A percentile compares a stretch with the other conserved stretches of the same genome.
Conservation (phyloP, 2,329 filamentous ascomycete genomes). For the Alternaria sp. region DNA sequence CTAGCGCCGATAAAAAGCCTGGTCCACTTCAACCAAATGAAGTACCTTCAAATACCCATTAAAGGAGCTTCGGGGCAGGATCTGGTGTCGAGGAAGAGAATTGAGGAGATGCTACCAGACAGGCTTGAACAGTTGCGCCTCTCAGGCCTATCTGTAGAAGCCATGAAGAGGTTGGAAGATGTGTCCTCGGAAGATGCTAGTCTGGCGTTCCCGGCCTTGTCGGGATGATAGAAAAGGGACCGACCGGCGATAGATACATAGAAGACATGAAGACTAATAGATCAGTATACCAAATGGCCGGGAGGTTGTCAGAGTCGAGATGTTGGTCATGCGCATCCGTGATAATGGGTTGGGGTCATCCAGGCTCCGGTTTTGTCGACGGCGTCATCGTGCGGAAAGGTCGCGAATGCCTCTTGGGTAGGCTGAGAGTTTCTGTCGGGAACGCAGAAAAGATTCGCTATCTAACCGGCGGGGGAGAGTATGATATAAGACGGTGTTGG, state of each 20-base stretch:
- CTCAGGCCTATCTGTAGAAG: background rate
- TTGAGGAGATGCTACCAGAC: background rate
- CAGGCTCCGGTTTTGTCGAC: background rate
- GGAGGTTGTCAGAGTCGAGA: background rate
- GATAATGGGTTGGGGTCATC: background rate
- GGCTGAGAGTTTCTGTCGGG: background rate
- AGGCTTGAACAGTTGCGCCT: background rate
- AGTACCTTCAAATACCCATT: background rate
- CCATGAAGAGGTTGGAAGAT: background rate
- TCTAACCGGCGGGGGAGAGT: background rate
- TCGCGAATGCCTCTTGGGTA: background rate
- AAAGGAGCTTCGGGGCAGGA: background rate
- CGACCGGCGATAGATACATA: background rate
- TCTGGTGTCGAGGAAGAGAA: background rate
- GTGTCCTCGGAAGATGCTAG: background rate
- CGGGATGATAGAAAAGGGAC: background rate
- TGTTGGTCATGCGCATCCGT: background rate
- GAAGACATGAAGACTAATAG: background rate
- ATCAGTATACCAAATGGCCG: background rate
- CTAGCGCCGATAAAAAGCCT: background rate
- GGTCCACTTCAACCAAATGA: background rate
- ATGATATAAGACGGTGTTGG: slow-evolving; percentile 12
- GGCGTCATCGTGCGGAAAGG: background rate
- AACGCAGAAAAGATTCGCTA: background rate
- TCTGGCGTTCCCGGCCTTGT: background rate